Base-by-base conservation (phyloP, 495 filamentous ascomycete genomes). In the Bombardia bombarda region DNA sequence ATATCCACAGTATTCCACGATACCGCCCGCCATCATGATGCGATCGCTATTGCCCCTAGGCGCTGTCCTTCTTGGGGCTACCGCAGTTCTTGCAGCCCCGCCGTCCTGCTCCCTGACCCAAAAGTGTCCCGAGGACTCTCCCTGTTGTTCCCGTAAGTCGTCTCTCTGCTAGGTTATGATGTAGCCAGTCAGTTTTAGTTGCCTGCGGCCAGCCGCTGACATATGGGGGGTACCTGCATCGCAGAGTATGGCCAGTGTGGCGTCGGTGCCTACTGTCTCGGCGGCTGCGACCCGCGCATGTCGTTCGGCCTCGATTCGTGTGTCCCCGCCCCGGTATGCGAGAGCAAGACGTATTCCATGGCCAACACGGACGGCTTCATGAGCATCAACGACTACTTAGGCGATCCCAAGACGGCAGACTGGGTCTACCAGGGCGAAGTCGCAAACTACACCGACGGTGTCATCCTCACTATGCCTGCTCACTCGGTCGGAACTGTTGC, bases 241-340 rank as follows among this genome's bases (percentile, higher is more conserved):
- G 9, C 55, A 97, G 90, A 90, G 66, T 98, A 98, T 66, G 86
- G 86, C 49, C 75, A 92, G 68, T 98, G 92, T 57, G 78, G 90
- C 69, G 83, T 87, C 32, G 92, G 92, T 53, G 92, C 88, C 38
- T 97, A 84, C 74, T 98, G 92, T 53, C 80, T 98, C 18, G 93
- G 93, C 42, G 92, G 92, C 46, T 98, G 92, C 69, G 90, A 98
- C 61, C 84, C 86, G 30, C 77, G 77, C 45, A 79, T 77, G 62
- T 96, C 90, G 24, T 81, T 77, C 67, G 74, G 76, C 4, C 70
- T 96, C 52, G 80, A 90, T 43, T 83, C 92, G 2, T 98, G 92
- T 61, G 79, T 83, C n/a, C 85, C 90, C 7, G 82, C 69, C 48
- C 93, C 92, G 7, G 68, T 86, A 30, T 98, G 92, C 70, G 51